These are phyloP conservation scores for Podaxis sp. DNA, from an alignment of 768 basidiomycete genomes.

Conservation along the genomic window DNA sequence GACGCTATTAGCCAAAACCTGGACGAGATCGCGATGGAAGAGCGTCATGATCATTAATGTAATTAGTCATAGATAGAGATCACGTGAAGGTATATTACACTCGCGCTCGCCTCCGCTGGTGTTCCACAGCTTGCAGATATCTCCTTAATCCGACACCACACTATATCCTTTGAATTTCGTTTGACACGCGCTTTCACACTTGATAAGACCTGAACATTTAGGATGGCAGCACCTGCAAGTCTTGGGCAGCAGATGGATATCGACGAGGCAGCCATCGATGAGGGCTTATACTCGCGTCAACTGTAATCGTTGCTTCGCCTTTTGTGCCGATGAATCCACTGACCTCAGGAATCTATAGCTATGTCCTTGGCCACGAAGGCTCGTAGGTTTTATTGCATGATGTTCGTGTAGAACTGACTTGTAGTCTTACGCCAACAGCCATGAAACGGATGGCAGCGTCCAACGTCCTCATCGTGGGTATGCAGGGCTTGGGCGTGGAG, in stretches of 20 bases:
- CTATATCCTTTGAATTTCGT: constrained; percentile 3
- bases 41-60: background rate
- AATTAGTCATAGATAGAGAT: constrained; percentile 16
- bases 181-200: constrained; percentile 16
- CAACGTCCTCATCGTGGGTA: constrained; percentile 90
- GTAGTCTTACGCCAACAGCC: constrained; percentile 47
- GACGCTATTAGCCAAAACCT: background rate
- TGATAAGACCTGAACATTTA: constrained; percentile 6
- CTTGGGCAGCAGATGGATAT: constrained; percentile 68
- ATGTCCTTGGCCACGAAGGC: constrained; percentile 98
- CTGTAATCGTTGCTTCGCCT: constrained; percentile 47
- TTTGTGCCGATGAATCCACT: background rate
- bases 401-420: background rate
- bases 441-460: constrained; percentile 99
- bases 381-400: constrained; percentile 14
- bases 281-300: constrained; percentile 92
- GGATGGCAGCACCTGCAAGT: constrained; percentile 39
- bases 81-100: constrained; percentile 20
- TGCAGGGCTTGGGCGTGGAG: constrained; percentile 92
- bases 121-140: constrained; percentile 7
- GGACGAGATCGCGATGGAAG: background rate
- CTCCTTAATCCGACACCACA: background rate
- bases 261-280: constrained; percentile 87
- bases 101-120: constrained; percentile 1
- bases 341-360: constrained; percentile 37